Evolutionary conservation across 495 filamentous ascomycete genomes (phyloP), one percentile per base, ranked within the genome.

Genomic region (Penicillium macrosclerotiorum): DNA sequence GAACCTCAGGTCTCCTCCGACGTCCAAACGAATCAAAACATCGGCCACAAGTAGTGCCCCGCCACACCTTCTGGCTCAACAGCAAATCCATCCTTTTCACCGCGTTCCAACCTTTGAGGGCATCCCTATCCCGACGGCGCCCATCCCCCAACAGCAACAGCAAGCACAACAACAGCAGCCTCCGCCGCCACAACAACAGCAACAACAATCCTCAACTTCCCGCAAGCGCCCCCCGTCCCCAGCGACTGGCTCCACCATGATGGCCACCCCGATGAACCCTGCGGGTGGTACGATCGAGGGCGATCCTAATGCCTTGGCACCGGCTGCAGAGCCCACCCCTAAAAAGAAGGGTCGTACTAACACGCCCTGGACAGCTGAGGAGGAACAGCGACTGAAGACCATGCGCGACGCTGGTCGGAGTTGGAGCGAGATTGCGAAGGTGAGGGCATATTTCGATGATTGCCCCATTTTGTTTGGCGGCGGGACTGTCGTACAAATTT

Each of bases 391-490:
- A 37, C 68, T 98, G 56, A 96, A 96, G 78, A 77, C 74, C 39
- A 90, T 98, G 92, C 80, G 93, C 47, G 93, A 97, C 67, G 81
- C 86, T 1, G 92, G 92, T 8, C 88, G 85, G 50, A 95, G 86
- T 59, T 98, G 93, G 93, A 90, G 86, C 32, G 93, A 97, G 57
- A 98, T 98, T 50, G 93, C 93, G 60, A 96, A 96, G 85, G 90
- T 92, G 35, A 36, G 57, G 41, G 41, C 17, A 22, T 38, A 30
- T 30, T 47, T 37, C 29, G 42, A 33, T 36, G 3, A n/a, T 19
- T 4, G 34, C 18, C 34, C 8, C 34, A 19, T 17, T 16, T 11
- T 4, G 27, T 30, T 17, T 22, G 12, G 18, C 23, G 33, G 31
- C 44, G 57, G 27, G n/a, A n/a, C n/a, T n/a, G n/a, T n/a, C n/a